Conservation (phyloP, 2,329 filamentous ascomycete species). For the Dothistroma pini region DNA sequence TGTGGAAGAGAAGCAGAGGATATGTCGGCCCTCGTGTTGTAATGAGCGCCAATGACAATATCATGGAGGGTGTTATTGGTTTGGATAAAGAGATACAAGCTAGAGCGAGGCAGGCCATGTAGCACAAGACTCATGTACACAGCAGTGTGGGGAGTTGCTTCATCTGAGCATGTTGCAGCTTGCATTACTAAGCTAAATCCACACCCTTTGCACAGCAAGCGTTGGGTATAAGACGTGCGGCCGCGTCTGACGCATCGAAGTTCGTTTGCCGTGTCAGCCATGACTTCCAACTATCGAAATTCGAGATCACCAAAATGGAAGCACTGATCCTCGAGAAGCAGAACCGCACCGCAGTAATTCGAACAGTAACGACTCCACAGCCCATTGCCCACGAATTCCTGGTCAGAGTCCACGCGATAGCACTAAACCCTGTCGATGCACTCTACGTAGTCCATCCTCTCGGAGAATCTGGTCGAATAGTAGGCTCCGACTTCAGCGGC, state of each 20-base stretch:
- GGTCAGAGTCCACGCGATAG: constrained; percentile 27
- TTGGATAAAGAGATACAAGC: constrained; percentile 11
- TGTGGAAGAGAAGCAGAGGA: constrained; percentile 37
- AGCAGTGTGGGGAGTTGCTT: not conserved
- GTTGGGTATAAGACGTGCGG: too few species aligned
- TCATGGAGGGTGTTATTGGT: constrained; percentile 26
- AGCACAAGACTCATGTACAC: not conserved
- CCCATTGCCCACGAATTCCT: constrained; percentile 22
- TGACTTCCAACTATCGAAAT: not conserved
- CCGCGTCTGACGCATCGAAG: not conserved
- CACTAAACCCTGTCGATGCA: constrained; percentile 35
- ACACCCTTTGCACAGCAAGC: not conserved
- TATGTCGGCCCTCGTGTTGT: constrained; percentile 38
- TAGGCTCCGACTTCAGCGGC: constrained; percentile 45
- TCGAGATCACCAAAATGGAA: not conserved
- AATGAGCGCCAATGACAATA: constrained; percentile 27
- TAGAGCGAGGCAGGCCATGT: not conserved
- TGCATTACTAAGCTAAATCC: not conserved
- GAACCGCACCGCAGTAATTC: not conserved
- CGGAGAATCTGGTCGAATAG: constrained; percentile 25
- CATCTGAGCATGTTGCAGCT: too few species aligned
- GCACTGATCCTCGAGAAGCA: not conserved
- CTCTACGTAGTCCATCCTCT: constrained; percentile 39
- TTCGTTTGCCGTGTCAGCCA: not conserved
- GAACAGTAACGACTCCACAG: not conserved